A percentile compares a stretch with the other conserved stretches of the same genome.
These are phyloP conservation scores for Solanum piurae DNA, from an alignment of 257 asterid genomes.

Conservation along the genomic window DNA sequence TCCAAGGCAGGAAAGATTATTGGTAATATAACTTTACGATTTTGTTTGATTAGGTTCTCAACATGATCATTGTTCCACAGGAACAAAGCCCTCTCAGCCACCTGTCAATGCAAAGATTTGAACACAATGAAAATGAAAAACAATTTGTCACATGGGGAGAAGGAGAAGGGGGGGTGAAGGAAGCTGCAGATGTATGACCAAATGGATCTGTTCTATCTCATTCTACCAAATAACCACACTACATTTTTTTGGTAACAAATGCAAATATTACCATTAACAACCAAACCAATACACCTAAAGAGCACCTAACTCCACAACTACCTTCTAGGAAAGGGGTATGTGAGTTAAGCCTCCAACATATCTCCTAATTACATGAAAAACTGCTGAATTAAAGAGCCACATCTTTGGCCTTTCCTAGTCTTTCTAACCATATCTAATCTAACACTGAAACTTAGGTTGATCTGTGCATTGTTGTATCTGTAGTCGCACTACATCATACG, in stretches of 20 bases:
- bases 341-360: neutral
- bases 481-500: neutral
- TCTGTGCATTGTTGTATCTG: neutral
- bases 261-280: neutral
- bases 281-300: neutral
- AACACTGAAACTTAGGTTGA: neutral
- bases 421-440: neutral
- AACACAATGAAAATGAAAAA: conserved; percentile 8
- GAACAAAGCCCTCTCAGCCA: conserved; percentile 88
- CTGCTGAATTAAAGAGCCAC: neutral
- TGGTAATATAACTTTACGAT: conserved; percentile 64
- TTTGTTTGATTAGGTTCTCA: conserved; percentile 78
- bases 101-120: conserved; percentile 32
- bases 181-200: neutral
- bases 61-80: conserved; percentile 88
- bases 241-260: neutral
- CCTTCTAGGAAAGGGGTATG: neutral
- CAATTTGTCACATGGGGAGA: neutral
- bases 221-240: neutral
- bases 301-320: neutral
- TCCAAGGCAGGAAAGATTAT: conserved; percentile 71
- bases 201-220: neutral
- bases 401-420: neutral
- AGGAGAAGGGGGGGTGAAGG: neutral
- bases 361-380: neutral